Evolutionary conservation across 192 early-diverging fungal species (phyloP), one percentile per base, ranked within the genome.

Genomic region (Rhizophagus clarus): DNA sequence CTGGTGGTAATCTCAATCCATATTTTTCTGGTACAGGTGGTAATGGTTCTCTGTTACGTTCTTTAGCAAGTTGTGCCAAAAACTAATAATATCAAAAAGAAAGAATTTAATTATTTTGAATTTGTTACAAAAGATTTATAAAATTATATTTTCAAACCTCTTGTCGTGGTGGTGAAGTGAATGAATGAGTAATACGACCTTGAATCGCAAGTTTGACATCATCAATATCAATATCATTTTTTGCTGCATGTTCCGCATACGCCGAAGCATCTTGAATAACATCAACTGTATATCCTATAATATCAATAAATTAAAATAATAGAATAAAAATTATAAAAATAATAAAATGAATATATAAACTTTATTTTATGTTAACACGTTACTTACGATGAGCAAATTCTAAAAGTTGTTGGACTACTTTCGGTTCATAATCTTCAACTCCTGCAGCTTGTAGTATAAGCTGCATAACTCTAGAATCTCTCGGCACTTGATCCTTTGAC

Each of bases 181-280:
- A 99, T 2, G 96, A 95, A 73, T 96, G 93, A 74, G 95, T 92
- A 11, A 96, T 93, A 61, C 95, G 90, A 67, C 94, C 93, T 84
- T 97, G 95, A 72, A 99, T 96, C 3, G 98, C 96, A 42, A 99
- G 84, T 40, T 93, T 91, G 24, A 99, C 92, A 82, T 98, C 96
- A 61, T 95, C 94, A 45, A 93, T 74, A 69, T 93, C 91, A 40
- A 98, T 87, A 42, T 95, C 94, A n/a, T 84, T 80, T 32, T 82
- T 87, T 82, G 88, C 90, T 0, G 96, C 95, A 80, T 99, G 98
- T 75, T 99, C 97, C 42, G 96, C 93, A 87, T 96, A 97, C 15
- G 94, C 84, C 68, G 95, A 89, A 24, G 97, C 94, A 74, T 99
- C 98, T 67, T 94, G 93, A 62, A 98, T 91, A 31, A 99, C 93